phyloP scores from a whole-genome alignment of 78 protist species.

The Dictyostelium purpureum region DNA sequence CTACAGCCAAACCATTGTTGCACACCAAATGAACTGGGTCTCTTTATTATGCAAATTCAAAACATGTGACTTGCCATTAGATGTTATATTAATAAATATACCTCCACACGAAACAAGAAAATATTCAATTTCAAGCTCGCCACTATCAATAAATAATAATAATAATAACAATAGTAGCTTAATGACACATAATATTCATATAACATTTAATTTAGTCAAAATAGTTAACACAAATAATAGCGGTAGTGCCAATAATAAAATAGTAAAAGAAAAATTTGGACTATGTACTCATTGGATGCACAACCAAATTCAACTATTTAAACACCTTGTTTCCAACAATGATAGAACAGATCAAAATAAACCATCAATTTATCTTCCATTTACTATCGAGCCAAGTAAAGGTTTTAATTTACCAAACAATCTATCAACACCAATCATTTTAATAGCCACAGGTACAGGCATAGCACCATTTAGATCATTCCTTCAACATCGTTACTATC shows the following conservation, averaged over 20 bases:
- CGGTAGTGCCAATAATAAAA: not conserved
- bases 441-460: constrained; percentile 64
- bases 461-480: constrained; percentile 62
- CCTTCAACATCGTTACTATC: constrained; percentile 20
- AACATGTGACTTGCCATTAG: constrained; percentile 14
- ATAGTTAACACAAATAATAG: not conserved
- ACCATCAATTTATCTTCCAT: not conserved
- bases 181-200: not conserved
- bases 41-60: constrained; percentile 22
- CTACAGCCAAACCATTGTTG: constrained; percentile 25
- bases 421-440: constrained; percentile 28
- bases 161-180: not conserved
- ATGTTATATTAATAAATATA: not conserved
- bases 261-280: constrained; percentile 22
- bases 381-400: constrained; percentile 10
- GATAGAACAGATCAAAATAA: not conserved
- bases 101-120: constrained; percentile 49
- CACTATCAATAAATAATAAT: not conserved
- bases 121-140: constrained; percentile 61
- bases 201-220: constrained; percentile 24
- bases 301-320: not conserved
- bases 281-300: constrained; percentile 64
- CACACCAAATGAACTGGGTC: constrained; percentile 14
- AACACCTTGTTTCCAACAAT: too few species aligned
- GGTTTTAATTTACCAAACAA: constrained; percentile 25